These are phyloP conservation scores for Fusarium transvaalense DNA, from an alignment of 2,329 filamentous ascomycete species.

Conservation along the genomic window DNA sequence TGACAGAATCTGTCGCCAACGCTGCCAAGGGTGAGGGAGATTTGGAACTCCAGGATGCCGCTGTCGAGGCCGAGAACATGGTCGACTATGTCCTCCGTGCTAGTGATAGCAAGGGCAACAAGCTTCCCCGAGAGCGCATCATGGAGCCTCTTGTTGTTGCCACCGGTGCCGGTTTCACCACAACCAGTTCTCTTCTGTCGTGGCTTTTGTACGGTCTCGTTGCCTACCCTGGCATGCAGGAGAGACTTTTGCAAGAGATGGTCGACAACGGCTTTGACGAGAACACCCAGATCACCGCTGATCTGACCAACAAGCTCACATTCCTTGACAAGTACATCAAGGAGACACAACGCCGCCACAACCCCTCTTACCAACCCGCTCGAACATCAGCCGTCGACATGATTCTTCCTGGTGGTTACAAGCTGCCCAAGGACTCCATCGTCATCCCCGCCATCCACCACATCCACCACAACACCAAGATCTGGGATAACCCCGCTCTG, in stretches of 20 bases:
- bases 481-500: constrained; percentile 69
- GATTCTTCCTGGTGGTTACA: constrained; percentile 70
- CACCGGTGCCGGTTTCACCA: constrained; percentile 71
- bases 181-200: constrained; percentile 68
- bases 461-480: constrained; percentile 64
- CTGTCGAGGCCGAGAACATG: constrained; percentile 60
- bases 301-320: constrained; percentile 60
- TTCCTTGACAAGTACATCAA: constrained; percentile 71
- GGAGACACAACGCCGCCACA: constrained; percentile 70
- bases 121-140: constrained; percentile 58
- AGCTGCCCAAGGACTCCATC: constrained; percentile 63
- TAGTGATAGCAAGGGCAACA: constrained; percentile 66
- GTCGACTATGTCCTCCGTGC: constrained; percentile 66
- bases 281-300: constrained; percentile 60
- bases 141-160: constrained; percentile 60
- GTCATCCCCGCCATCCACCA: constrained; percentile 66
- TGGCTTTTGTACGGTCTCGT: constrained; percentile 69
- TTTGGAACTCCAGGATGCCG: constrained; percentile 62
- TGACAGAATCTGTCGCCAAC: constrained; percentile 55
- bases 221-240: constrained; percentile 67
- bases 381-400: constrained; percentile 68
- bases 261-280: constrained; percentile 62
- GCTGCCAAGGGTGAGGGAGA: constrained; percentile 55
- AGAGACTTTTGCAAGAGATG: constrained; percentile 68
- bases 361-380: constrained; percentile 71